These are phyloP conservation scores for Aphanomyces cochlioides DNA, from an alignment of 352 stramenopile species.

Conservation along the genomic window DNA sequence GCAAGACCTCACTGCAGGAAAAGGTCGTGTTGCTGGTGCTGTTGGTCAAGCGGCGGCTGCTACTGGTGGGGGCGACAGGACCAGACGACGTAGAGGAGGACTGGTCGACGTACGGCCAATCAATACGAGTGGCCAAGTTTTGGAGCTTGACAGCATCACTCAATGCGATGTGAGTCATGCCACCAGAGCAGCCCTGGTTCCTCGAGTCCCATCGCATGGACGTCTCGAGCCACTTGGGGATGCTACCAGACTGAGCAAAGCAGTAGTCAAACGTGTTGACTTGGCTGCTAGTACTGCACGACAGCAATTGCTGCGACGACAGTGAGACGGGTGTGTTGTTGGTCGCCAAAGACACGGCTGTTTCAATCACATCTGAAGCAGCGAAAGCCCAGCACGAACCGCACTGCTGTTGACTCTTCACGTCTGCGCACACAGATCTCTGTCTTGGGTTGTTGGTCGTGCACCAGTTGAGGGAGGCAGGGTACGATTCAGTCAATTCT, in stretches of 20 bases:
- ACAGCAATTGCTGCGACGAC: conserved; percentile 75
- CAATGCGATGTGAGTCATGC: conserved; percentile 75
- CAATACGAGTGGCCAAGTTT: conserved; percentile 31
- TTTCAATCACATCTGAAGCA: conserved; percentile 72
- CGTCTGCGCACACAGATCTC: conserved; percentile 58
- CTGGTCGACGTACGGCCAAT: conserved; percentile 35
- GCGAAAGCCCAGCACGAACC: conserved; percentile 82
- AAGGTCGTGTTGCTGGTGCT: not conserved
- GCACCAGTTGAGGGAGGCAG: conserved; percentile 64
- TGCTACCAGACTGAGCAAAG: conserved; percentile 47
- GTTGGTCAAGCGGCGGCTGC: conserved; percentile 13
- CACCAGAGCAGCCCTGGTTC: conserved; percentile 63
- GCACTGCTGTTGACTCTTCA: conserved; percentile 81
- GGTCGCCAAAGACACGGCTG: conserved; percentile 51
- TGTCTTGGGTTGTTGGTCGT: conserved; percentile 58
- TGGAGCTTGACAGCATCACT: conserved; percentile 59
- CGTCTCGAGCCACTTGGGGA: conserved; percentile 53
- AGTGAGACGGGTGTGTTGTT: conserved; percentile 46
- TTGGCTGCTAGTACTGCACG: conserved; percentile 67
- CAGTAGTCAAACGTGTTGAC: conserved; percentile 75
- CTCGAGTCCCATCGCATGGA: conserved; percentile 72
- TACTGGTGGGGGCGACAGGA: conserved; percentile 12
- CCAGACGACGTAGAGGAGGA: not conserved
- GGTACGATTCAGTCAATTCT: conserved; percentile 24
- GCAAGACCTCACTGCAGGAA: conserved; percentile 41